Evolutionary conservation across 73 alveolate genomes (phyloP), one percentile per base, ranked within the genome.

Genomic region (Loxodes magnus): DNA sequence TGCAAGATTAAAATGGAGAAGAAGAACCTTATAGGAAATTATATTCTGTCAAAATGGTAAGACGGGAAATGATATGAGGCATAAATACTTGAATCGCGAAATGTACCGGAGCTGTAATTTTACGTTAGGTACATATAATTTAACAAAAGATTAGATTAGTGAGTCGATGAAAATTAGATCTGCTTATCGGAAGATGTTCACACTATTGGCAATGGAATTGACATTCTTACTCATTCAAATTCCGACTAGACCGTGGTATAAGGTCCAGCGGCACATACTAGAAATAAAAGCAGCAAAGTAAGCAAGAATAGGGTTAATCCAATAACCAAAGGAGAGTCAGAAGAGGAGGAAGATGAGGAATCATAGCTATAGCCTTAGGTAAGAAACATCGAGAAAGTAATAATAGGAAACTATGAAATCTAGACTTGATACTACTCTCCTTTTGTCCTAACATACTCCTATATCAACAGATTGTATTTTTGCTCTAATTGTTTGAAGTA

Each of bases 401-500:
- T 62, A 35, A 63, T 87, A 42, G 97, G 97, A 6, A 71, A 71
- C 48, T 77, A 70, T 60, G 81, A 83, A 19, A 76, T 84, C 39
- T 76, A 82, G 23, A 82, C 97, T n/a, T 87, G 97, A 93, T 87
- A 87, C 67, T 87, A 44, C 63, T 69, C 90, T 26, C 97, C 97
- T 7, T 87, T 58, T 58, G 93, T 92, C 3, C 62, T 71, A 22
- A 83, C 74, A 65, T 87, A 77, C 44, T 79, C 81, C 6, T 27
- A 70, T 12, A 69, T 80, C 36, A 64, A 81, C 51, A 71, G 43
- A 5, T 75, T 87, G 38, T 87, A 87, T 62, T 71, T 87, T 33
- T 87, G 97, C 54, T 94, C 81, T 44, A 79, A 67, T 43, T 87
- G 97, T 53, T 71, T 87, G 30, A 82, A 82, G 55, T 82, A 82